Conservation (phyloP, 495 filamentous ascomycete genomes). For the Cercophora sp. region DNA sequence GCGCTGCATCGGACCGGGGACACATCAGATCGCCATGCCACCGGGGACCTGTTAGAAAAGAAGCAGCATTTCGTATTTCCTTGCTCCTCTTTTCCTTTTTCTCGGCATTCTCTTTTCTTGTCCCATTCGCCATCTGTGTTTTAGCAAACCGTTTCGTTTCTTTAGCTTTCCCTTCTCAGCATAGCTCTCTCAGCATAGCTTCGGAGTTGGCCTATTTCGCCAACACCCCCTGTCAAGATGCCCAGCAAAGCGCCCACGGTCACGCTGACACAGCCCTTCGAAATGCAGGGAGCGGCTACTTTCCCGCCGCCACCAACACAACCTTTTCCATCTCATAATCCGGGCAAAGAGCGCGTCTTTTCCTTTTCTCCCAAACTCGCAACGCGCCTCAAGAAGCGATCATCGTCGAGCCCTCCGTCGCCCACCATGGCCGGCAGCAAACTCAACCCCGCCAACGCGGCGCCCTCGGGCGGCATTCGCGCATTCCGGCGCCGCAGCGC, state of each 20-base stretch:
- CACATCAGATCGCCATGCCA: background rate
- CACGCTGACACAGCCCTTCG: slow-evolving; percentile 5
- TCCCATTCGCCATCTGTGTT: too few species aligned
- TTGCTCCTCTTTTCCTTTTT: background rate
- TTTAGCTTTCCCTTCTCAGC: background rate
- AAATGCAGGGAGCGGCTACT: slow-evolving; percentile 3
- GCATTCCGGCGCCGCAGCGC: background rate
- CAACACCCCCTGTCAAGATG: background rate
- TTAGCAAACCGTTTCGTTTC: background rate
- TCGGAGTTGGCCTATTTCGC: background rate
- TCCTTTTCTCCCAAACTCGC: slow-evolving; percentile 10
- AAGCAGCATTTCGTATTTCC: background rate
- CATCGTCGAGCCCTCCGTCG: slow-evolving; percentile 4
- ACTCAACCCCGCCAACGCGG: slow-evolving; percentile 1
- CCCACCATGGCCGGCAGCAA: background rate
- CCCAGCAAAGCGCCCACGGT: slow-evolving; percentile 3
- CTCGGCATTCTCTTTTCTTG: slow-evolving; percentile 1
- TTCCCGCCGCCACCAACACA: slow-evolving; percentile 6
- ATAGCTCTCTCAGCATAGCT: background rate
- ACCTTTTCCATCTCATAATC: background rate
- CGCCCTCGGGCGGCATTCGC: background rate
- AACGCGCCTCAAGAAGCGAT: slow-evolving; percentile 5
- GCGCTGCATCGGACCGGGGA: background rate
- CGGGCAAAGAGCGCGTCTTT: slow-evolving; percentile 6
- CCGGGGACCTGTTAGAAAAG: background rate